Evolutionary conservation across 208 protist species (phyloP), one percentile per base, ranked within the genome.

Genomic region (Crithidia bombi): DNA sequence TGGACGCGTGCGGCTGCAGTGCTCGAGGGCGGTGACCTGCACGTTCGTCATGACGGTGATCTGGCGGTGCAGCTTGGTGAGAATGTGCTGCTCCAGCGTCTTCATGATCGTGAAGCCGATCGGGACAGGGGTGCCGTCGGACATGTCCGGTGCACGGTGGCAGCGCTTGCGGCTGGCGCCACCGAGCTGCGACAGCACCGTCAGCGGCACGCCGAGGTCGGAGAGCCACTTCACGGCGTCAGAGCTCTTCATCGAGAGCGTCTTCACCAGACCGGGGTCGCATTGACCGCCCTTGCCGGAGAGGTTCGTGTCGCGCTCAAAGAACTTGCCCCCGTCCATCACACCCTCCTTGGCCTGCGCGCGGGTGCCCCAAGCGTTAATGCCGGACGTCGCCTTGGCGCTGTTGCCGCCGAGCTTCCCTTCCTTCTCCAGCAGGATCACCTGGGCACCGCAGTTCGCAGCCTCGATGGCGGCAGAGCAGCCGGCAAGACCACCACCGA

Each of bases 381-480:
- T 99, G 73, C 97, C 97, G 25, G 94, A 98, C 10, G 92, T 97
- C 11, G 97, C 97, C 85, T 99, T 99, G 54, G 92, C 95, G 39
- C 93, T 98, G 82, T 99, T 99, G 61, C 97, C 97, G 30, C 97
- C 97, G 14, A 97, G 49, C 59, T 75, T 83, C 30, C 44, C 5
- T 64, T 93, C 87, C 82, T 98, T 98, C 55, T 98, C 97, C 23
- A 98, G 63, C 19, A 98, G 69, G 25, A 90, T 81, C 15, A 98
- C 95, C 36, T 81, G 81, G 5, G 91, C 96, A 25, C 93, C 95
- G 50, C 83, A 90, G 61, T 75, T 76, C 26, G 83, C 86, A 1
- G 87, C 86, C 69, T 96, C 89, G 65, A 94, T 95, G 49, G 85
- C 89, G 11, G 92, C 92, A 9, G 86, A 86, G 59, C 75, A 85